phyloP scores from a whole-genome alignment of 2,329 filamentous ascomycete species.

The Septoria linicola region DNA sequence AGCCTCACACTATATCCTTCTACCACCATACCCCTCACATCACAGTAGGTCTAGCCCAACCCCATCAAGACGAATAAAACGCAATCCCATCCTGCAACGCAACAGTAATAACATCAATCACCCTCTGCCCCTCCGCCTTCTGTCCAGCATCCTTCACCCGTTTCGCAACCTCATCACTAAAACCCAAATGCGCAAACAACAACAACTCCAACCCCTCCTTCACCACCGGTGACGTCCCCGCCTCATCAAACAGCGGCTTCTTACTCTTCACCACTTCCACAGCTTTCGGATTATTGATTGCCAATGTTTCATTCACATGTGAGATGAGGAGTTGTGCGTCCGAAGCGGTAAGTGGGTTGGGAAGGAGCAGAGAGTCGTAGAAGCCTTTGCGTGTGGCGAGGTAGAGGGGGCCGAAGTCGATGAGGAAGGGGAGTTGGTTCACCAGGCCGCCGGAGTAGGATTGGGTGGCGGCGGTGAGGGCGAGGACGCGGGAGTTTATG shows the following conservation, averaged over 20 bases:
- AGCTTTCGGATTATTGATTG: constrained; percentile 19
- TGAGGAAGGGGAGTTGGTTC: constrained; percentile 3
- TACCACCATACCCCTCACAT: too few species aligned
- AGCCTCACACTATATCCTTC: too few species aligned
- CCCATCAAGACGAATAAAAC: constrained; percentile 4
- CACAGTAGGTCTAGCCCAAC: too few species aligned
- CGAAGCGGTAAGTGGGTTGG: constrained; percentile 9
- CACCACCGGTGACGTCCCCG: not conserved
- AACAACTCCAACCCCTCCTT: constrained; percentile 10
- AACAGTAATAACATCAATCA: constrained; percentile 15
- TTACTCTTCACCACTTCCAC: constrained; percentile 8
- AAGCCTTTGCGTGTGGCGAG: constrained; percentile 24
- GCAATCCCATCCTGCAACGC: constrained; percentile 11
- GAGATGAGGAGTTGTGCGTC: constrained; percentile 20
- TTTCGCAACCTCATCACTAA: constrained; percentile 13
- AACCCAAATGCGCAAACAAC: constrained; percentile 11
- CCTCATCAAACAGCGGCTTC: constrained; percentile 4
- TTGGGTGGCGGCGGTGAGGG: constrained; percentile 6
- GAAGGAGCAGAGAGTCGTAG: constrained; percentile 18
- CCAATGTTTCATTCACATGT: constrained; percentile 20
- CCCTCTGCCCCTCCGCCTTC: constrained; percentile 3
- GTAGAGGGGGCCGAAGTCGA: constrained; percentile 18
- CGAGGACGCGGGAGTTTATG: constrained; percentile 5
- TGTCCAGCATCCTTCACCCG: not conserved
- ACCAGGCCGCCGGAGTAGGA: constrained; percentile 12